Evolutionary conservation across 495 filamentous ascomycete species (phyloP).

Genomic region (Rhizodiscina lignyota): DNA sequence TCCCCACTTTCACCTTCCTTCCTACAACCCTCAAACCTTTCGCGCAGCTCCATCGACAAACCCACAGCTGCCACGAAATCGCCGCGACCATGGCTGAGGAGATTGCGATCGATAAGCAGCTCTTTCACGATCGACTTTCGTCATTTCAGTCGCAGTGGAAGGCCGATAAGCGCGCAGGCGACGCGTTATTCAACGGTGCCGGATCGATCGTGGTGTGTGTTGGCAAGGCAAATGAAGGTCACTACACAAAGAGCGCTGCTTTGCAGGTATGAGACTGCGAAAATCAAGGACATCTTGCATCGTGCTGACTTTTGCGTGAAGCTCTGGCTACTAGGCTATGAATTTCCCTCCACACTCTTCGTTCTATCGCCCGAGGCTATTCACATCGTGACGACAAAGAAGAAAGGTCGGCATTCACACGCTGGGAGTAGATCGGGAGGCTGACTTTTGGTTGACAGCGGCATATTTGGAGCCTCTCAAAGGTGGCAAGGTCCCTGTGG

Average conservation of each 20-base stretch:
- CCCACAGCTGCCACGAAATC: too few species aligned
- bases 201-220: constrained; percentile 76
- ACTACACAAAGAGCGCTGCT: constrained; percentile 86
- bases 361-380: constrained; percentile 75
- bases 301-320: constrained; percentile 25
- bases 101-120: constrained; percentile 78
- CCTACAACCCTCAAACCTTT: too few species aligned
- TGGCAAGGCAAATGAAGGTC: constrained; percentile 83
- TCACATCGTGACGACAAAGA: constrained; percentile 85
- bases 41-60: too few species aligned
- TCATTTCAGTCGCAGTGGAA: constrained; percentile 86
- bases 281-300: not conserved
- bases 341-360: constrained; percentile 91
- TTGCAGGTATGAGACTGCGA: constrained; percentile 55
- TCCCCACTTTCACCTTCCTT: too few species aligned
- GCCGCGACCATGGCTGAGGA: constrained; percentile 43
- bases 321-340: constrained; percentile 98
- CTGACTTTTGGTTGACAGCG: constrained; percentile 44
- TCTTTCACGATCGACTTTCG: constrained; percentile 82
- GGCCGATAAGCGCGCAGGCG: constrained; percentile 69
- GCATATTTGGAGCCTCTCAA: constrained; percentile 88
- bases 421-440: too few species aligned
- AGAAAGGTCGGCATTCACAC: constrained; percentile 75
- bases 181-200: constrained; percentile 68
- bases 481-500: constrained; percentile 75